These are phyloP conservation scores for Ogataea ganodermae DNA, from an alignment of 805 yeast genomes.

Conservation along the genomic window DNA sequence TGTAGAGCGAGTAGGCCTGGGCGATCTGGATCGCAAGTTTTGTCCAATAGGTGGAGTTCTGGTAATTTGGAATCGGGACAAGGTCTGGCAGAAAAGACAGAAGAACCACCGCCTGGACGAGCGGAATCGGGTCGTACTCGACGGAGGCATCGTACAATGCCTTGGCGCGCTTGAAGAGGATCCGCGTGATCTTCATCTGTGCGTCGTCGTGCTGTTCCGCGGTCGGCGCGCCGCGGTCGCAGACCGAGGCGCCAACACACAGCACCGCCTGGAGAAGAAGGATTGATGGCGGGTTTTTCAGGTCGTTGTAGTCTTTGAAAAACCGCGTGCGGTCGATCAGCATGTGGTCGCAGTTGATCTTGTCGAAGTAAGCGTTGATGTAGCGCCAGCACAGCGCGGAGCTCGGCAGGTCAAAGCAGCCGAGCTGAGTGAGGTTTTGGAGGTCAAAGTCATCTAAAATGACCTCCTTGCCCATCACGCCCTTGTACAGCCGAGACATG, in stretches of 20 bases:
- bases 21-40: constrained; percentile 70
- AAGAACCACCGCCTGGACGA: constrained; percentile 13
- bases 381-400: constrained; percentile 61
- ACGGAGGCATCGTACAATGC: constrained; percentile 67
- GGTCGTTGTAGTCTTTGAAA: constrained; percentile 55
- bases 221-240: not conserved
- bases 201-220: not conserved
- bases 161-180: constrained; percentile 46
- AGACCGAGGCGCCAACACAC: constrained; percentile 62
- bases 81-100: constrained; percentile 18
- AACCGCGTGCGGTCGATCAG: constrained; percentile 62
- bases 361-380: constrained; percentile 59
- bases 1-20: constrained; percentile 63
- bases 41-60: constrained; percentile 70
- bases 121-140: constrained; percentile 58
- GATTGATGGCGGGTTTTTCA: constrained; percentile 59
- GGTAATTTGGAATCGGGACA: constrained; percentile 21
- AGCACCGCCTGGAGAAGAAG: constrained; percentile 64
- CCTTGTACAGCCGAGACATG: constrained; percentile 14
- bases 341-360: constrained; percentile 67
- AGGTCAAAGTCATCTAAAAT: constrained; percentile 46
- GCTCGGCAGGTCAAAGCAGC: constrained; percentile 70
- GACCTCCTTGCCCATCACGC: constrained; percentile 15
- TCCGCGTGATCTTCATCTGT: constrained; percentile 13
- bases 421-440: constrained; percentile 61